phyloP scores from a whole-genome alignment of 345 rosid genomes.

The Pistacia vera region DNA sequence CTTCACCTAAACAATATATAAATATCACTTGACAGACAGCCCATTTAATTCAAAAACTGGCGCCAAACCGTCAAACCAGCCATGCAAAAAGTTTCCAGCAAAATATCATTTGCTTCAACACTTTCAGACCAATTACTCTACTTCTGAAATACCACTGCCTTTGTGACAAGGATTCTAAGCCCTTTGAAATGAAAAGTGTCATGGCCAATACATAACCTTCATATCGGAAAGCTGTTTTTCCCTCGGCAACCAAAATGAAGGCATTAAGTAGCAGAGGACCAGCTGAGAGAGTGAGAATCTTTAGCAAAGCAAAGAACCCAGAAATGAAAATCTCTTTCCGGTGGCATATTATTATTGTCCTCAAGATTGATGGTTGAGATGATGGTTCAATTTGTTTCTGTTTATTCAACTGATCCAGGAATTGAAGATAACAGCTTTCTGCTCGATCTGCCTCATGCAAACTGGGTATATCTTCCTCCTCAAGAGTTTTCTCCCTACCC shows the following conservation, averaged over 20 bases:
- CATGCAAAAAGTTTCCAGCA: no score
- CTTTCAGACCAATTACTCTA: constrained; percentile 32
- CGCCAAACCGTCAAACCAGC: no score
- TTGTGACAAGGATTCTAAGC: constrained; percentile 39
- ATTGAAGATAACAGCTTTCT: constrained; percentile 39
- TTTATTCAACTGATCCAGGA: constrained; percentile 6
- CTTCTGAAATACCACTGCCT: constrained; percentile 41
- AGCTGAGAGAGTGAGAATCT: constrained; percentile 23
- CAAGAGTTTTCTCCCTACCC: constrained; percentile 44
- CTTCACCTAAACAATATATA: no score
- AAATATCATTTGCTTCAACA: no score
- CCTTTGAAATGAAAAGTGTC: constrained; percentile 27
- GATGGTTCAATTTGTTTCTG: constrained; percentile 29
- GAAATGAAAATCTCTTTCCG: constrained; percentile 20
- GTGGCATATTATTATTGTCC: constrained; percentile 30
- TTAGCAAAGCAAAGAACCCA: constrained; percentile 27
- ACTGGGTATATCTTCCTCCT: constrained; percentile 46
- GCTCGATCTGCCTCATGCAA: constrained; percentile 37
- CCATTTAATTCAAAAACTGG: no score
- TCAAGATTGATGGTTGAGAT: constrained; percentile 27
- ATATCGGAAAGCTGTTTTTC: constrained; percentile 6
- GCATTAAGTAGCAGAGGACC: constrained; percentile 35
- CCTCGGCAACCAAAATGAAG: constrained; percentile 32
- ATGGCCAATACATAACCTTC: constrained; percentile 32
- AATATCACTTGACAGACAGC: no score